phyloP scores from a whole-genome alignment of 2,329 filamentous ascomycete species.

The Ceratocystis papillata region DNA sequence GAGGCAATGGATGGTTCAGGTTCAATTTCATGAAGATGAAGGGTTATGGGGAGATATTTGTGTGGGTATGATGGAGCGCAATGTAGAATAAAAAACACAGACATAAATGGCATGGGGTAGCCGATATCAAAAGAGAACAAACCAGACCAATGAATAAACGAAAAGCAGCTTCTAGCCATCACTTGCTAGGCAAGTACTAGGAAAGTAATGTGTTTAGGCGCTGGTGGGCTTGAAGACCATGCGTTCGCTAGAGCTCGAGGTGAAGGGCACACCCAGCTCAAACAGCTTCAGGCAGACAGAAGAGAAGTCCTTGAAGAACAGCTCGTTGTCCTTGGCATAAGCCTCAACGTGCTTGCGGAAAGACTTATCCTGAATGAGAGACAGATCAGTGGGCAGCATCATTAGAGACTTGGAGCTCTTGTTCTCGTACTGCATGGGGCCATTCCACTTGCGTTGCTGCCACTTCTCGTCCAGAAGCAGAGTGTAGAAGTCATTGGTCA shows the following conservation, averaged over 20 bases:
- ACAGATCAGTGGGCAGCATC: constrained; percentile 94
- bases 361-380: constrained; percentile 74
- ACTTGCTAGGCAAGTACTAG: not conserved
- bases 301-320: constrained; percentile 89
- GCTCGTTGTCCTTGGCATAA: constrained; percentile 82
- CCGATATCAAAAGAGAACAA: not conserved
- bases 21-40: not conserved
- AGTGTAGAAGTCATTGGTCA: constrained; percentile 93
- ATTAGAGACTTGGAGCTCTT: constrained; percentile 77
- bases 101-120: not conserved
- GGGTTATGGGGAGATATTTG: constrained; percentile 1
- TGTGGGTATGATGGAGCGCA: constrained; percentile 5
- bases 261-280: constrained; percentile 87
- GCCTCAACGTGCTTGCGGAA: constrained; percentile 72
- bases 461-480: constrained; percentile 87
- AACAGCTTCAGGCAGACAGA: constrained; percentile 71
- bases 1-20: not conserved
- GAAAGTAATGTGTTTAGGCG: constrained; percentile 18
- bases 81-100: not conserved
- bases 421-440: constrained; percentile 81
- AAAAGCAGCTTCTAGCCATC: not conserved
- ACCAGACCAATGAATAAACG: not conserved
- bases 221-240: constrained; percentile 53
- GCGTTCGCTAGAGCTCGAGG: constrained; percentile 44
- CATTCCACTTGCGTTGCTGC: constrained; percentile 83